These are phyloP conservation scores for Russula sp. DNA, from an alignment of 768 basidiomycete species.

Conservation along the genomic window DNA sequence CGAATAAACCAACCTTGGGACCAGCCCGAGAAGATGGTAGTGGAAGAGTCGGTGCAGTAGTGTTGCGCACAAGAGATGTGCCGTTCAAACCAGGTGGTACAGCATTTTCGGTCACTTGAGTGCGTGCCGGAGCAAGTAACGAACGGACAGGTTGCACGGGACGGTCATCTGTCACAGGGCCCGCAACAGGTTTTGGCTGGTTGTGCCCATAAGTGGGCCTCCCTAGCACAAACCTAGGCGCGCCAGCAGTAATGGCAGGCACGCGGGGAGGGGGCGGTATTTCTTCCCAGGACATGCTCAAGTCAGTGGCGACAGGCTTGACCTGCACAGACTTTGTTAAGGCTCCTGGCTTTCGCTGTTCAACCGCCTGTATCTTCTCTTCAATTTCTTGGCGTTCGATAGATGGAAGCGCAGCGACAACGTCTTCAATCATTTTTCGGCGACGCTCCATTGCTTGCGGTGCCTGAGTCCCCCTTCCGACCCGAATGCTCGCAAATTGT, in stretches of 20 bases:
- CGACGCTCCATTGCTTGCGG: constrained; percentile 43
- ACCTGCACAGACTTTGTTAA: constrained; percentile 9
- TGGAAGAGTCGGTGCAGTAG: neutral
- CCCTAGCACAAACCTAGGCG: constrained; percentile 16
- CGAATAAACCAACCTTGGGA: neutral
- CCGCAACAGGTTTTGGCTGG: neutral
- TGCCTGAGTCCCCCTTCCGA: constrained; percentile 30
- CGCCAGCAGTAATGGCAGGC: neutral
- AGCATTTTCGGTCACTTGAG: neutral
- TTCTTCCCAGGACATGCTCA: constrained; percentile 64
- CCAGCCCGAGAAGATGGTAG: neutral
- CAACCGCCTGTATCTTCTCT: constrained; percentile 35
- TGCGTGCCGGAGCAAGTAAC: neutral
- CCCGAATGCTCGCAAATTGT: constrained; percentile 35
- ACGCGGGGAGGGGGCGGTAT: constrained; percentile 25
- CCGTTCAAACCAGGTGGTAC: constrained; percentile 8
- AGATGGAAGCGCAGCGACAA: constrained; percentile 54
- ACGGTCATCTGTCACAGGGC: neutral
- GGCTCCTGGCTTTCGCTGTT: neutral
- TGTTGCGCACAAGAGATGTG: neutral
- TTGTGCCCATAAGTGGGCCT: constrained; percentile 5
- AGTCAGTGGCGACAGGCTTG: constrained; percentile 26
- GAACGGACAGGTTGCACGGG: neutral
- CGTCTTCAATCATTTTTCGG: constrained; percentile 60
- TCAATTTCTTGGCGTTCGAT: constrained; percentile 61